Conservation (phyloP, 441 rosid genomes). For the Sinapis alba region DNA sequence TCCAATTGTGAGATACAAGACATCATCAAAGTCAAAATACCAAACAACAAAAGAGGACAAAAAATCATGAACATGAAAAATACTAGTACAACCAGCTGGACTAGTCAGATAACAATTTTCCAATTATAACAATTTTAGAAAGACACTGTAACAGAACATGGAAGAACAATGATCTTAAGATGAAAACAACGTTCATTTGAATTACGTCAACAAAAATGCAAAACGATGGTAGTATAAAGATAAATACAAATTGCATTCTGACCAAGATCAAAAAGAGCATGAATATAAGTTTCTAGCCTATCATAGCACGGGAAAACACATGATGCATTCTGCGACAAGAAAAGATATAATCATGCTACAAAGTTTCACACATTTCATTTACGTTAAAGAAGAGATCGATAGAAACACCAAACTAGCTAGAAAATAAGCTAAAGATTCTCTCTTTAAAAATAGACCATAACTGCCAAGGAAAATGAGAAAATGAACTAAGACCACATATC, state of each 20-base stretch:
- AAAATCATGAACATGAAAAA: conserved; percentile 15
- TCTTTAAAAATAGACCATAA: neutral
- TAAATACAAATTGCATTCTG: conserved; percentile 11
- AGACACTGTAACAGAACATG: neutral
- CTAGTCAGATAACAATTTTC: conserved; percentile 9
- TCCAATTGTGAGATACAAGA: conserved; percentile 28
- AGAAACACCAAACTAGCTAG: conserved; percentile 17
- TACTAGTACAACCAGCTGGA: conserved; percentile 15
- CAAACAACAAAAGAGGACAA: conserved; percentile 6
- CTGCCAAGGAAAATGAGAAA: conserved; percentile 13
- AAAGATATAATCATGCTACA: conserved; percentile 9
- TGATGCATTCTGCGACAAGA: conserved; percentile 20
- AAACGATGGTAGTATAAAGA: neutral
- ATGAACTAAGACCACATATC: conserved; percentile 12
- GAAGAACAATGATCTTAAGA: conserved; percentile 10
- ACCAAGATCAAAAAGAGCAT: neutral
- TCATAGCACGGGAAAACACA: conserved; percentile 14
- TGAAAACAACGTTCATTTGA: conserved; percentile 3
- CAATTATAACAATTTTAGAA: conserved; percentile 8
- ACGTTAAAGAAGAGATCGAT: conserved; percentile 7
- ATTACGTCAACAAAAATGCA: neutral
- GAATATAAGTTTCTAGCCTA: conserved; percentile 13
- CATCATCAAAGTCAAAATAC: conserved; percentile 19
- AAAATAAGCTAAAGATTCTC: conserved; percentile 2
- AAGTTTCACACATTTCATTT: neutral